Evolutionary conservation across 108 stramenopile genomes (phyloP).

Genomic region (Nannochloropsis oceanica): DNA sequence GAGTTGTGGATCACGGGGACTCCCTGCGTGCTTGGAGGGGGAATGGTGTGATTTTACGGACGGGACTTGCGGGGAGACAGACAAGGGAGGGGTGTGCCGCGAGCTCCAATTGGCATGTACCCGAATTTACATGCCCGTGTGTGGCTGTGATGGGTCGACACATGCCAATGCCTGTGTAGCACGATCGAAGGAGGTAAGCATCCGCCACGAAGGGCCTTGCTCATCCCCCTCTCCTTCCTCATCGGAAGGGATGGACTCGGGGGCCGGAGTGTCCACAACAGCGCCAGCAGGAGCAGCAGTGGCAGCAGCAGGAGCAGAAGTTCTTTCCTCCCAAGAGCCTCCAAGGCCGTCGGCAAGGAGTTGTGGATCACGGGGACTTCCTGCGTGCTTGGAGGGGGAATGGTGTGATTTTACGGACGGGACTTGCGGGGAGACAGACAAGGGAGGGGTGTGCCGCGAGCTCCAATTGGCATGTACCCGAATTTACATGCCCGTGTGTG

Average conservation of each 20-base stretch:
- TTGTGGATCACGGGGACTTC: not conserved
- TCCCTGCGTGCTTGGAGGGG: not conserved
- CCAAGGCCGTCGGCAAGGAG: not conserved
- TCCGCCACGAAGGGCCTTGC: not conserved
- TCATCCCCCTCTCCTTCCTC: too few relatives aligned
- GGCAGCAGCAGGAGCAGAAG: not conserved
- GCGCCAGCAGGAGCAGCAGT: too few relatives aligned
- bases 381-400: not conserved
- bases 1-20: not conserved
- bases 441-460: not conserved
- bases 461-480: not conserved
- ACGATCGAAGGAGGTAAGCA: not conserved
- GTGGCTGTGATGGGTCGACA: not conserved
- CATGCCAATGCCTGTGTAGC: not conserved
- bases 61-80: not conserved
- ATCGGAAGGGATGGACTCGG: too few relatives aligned
- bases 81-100: not conserved
- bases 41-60: not conserved
- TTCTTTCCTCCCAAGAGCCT: too few relatives aligned
- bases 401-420: not conserved
- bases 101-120: not conserved
- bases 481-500: not conserved
- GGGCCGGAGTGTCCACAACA: too few relatives aligned
- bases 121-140: not conserved
- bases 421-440: not conserved